Conservation (phyloP, 2,329 filamentous ascomycete species). For the Botryotinia convoluta region DNA sequence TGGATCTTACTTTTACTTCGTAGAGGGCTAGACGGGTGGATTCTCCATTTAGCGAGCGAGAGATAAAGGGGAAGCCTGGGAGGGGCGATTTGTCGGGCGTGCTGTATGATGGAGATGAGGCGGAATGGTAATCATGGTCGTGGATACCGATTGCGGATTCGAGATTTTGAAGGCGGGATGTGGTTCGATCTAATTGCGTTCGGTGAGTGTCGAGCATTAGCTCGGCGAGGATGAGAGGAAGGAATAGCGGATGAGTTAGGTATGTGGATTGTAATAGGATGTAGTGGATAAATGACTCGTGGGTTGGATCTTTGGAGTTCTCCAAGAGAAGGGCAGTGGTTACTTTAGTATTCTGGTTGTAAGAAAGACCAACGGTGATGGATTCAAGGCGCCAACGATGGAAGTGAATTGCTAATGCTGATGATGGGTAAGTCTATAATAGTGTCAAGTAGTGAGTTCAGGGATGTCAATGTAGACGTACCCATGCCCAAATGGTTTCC, state of each 20-base stretch:
- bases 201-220: conserved; percentile 6
- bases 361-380: conserved; percentile 1
- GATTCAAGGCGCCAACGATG: conserved; percentile 8
- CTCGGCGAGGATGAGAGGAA: conserved; percentile 4
- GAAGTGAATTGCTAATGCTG: conserved; percentile 13
- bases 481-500: conserved; percentile 7
- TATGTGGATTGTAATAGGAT: conserved; percentile 2
- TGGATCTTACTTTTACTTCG: conserved; percentile 7
- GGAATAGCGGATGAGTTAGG: conserved; percentile 1
- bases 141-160: conserved; percentile 7
- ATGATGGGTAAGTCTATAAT: no score
- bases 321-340: neutral
- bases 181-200: conserved; percentile 2
- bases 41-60: conserved; percentile 5
- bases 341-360: neutral
- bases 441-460: no score
- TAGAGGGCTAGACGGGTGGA: conserved; percentile 5
- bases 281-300: conserved; percentile 3
- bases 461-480: neutral
- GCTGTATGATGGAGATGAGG: neutral
- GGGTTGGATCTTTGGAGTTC: neutral
- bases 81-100: neutral
- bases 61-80: neutral
- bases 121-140: neutral
- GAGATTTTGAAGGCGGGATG: neutral